phyloP scores from a whole-genome alignment of 176 grass and related monocot species.

The Zizania latifolia region DNA sequence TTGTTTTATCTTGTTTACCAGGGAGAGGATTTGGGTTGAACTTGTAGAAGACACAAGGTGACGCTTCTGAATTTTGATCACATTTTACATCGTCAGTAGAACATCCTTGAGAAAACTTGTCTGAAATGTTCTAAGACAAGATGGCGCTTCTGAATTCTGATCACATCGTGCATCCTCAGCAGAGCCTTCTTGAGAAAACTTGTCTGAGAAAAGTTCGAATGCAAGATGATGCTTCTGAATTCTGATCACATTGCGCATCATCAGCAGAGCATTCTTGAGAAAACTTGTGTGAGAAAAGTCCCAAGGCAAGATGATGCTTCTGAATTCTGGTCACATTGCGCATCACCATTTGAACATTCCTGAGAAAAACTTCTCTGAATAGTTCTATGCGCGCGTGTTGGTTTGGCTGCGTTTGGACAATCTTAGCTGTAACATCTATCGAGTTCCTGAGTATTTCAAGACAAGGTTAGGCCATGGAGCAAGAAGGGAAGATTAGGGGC shows the following conservation, averaged over 20 bases:
- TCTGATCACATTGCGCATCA: too few species aligned
- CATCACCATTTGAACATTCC: neutral
- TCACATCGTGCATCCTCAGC: too few species aligned
- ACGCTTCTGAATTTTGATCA: neutral
- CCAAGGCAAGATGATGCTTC: neutral
- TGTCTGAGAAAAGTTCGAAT: too few species aligned
- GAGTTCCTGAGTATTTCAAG: neutral
- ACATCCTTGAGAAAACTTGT: neutral
- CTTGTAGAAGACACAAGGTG: neutral
- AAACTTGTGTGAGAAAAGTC: too few species aligned
- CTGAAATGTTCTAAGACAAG: too few species aligned
- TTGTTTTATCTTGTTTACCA: too few species aligned
- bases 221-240: too few species aligned
- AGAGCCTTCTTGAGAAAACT: too few species aligned
- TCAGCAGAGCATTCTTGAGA: too few species aligned
- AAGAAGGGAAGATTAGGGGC: neutral
- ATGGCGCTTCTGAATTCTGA: too few species aligned
- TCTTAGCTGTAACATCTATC: neutral
- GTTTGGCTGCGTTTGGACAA: neutral
- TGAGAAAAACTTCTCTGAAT: neutral
- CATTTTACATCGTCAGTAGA: neutral
- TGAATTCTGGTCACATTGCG: neutral
- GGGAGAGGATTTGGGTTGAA: neutral
- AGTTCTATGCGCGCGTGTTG: neutral
- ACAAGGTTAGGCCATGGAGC: conserved; percentile 39